Evolutionary conservation across 345 rosid species (phyloP).

Genomic region (Camelina sativa): DNA sequence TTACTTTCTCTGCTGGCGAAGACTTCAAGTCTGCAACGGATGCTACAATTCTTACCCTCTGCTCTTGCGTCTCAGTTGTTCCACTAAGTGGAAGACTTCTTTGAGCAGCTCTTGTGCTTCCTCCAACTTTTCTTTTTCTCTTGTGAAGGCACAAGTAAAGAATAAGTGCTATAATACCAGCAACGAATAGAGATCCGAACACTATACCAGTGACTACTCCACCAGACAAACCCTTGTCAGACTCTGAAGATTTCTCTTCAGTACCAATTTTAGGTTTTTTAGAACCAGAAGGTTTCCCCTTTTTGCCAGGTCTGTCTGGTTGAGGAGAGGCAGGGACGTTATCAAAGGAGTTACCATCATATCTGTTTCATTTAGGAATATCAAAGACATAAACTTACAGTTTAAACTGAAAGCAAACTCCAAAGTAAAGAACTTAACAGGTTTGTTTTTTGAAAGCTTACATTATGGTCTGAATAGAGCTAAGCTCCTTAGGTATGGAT

Average conservation of each 20-base stretch:
- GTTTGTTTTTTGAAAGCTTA: conserved; percentile 46
- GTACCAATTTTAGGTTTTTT: conserved; percentile 43
- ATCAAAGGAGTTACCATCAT: conserved; percentile 79
- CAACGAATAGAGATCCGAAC: conserved; percentile 62
- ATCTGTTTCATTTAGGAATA: conserved; percentile 61
- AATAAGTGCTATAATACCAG: conserved; percentile 54
- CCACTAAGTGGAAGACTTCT: conserved; percentile 56
- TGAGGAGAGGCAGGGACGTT: conserved; percentile 86
- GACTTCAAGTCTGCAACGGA: conserved; percentile 75
- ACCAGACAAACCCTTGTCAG: conserved; percentile 57
- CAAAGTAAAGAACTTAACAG: neutral
- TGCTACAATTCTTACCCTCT: conserved; percentile 63
- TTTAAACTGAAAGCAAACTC: conserved; percentile 25
- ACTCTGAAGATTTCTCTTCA: conserved; percentile 51
- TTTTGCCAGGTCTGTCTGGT: conserved; percentile 56
- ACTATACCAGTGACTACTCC: conserved; percentile 74
- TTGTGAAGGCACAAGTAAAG: conserved; percentile 58
- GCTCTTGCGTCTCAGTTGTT: conserved; percentile 63
- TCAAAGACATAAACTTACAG: conserved; percentile 1
- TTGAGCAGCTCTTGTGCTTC: conserved; percentile 51
- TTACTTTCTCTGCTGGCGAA: conserved; percentile 71
- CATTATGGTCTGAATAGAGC: conserved; percentile 69
- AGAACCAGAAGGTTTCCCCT: conserved; percentile 54
- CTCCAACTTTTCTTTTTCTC: conserved; percentile 51
- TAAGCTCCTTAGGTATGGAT: conserved; percentile 85